These are phyloP conservation scores for Pezicula radicicola DNA, from an alignment of 2,329 filamentous ascomycete genomes.

Conservation along the genomic window DNA sequence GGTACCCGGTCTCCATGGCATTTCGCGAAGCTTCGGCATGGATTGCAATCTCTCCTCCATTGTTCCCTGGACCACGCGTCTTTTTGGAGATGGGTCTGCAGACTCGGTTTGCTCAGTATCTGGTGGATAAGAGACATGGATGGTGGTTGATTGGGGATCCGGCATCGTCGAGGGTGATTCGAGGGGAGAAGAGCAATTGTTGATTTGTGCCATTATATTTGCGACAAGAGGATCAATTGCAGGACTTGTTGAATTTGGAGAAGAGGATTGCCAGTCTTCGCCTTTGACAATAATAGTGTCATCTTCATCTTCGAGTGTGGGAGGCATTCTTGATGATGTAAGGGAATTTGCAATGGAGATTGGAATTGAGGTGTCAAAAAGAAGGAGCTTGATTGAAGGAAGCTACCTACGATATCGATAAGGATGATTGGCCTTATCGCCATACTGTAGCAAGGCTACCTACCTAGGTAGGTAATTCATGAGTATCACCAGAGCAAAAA, in stretches of 20 bases:
- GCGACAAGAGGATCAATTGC: slow-evolving; percentile 12
- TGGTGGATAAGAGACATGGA: slow-evolving; percentile 1
- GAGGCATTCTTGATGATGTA: slow-evolving; percentile 16
- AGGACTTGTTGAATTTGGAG: slow-evolving; percentile 9
- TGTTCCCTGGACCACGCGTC: slow-evolving; percentile 13
- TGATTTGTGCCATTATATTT: slow-evolving; percentile 19
- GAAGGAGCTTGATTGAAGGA: no score
- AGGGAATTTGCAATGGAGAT: background rate
- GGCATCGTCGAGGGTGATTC: slow-evolving; percentile 21
- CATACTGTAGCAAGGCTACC: no score
- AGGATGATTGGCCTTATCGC: background rate
- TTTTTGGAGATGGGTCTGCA: slow-evolving; percentile 7
- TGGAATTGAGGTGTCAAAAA: background rate
- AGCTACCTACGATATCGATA: background rate
- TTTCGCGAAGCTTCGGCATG: slow-evolving; percentile 25
- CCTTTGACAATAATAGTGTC: slow-evolving; percentile 18
- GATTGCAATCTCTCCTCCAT: slow-evolving; percentile 27
- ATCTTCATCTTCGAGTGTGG: slow-evolving; percentile 14
- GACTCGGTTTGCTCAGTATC: slow-evolving; percentile 2
- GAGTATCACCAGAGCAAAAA: no score
- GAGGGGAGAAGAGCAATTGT: slow-evolving; percentile 17
- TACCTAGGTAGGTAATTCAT: no score
- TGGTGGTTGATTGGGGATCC: background rate
- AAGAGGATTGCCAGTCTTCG: slow-evolving; percentile 16
- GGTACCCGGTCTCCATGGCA: slow-evolving; percentile 27